phyloP scores from a whole-genome alignment of 306 rosid genomes.

The Cucumis hystrix region DNA sequence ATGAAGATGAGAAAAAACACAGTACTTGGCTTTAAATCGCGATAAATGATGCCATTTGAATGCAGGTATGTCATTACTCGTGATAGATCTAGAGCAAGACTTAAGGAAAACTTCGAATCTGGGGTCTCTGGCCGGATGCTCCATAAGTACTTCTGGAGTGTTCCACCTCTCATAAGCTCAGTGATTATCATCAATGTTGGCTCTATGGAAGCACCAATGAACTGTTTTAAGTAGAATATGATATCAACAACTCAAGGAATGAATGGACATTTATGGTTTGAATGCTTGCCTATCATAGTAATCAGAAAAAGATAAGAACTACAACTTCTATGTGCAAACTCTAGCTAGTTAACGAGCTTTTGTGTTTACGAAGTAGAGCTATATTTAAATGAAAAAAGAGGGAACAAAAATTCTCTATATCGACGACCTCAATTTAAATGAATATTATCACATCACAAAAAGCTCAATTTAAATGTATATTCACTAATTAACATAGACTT shows the following conservation, averaged over 20 bases:
- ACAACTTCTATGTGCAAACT: not conserved
- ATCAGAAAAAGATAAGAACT: not conserved
- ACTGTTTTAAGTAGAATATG: slow-evolving; percentile 16
- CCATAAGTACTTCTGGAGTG: slow-evolving; percentile 27
- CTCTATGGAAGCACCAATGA: slow-evolving; percentile 37
- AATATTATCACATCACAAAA: not conserved
- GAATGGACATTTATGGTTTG: not conserved
- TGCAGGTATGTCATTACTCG: slow-evolving; percentile 37
- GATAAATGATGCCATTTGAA: slow-evolving; percentile 38
- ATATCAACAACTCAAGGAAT: not conserved
- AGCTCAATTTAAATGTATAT: not conserved
- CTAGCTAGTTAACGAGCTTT: not conserved
- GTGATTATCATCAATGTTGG: slow-evolving; percentile 36
- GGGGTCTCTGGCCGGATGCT: slow-evolving; percentile 14
- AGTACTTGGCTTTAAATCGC: slow-evolving; percentile 42
- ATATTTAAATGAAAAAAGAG: not conserved
- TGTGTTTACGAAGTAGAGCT: not conserved
- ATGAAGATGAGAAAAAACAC: not conserved
- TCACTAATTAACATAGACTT: not conserved
- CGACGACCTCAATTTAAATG: too few species aligned
- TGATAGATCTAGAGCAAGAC: slow-evolving; percentile 33
- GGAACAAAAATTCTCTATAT: not conserved
- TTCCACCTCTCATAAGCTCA: slow-evolving; percentile 44
- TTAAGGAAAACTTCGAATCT: slow-evolving; percentile 22
- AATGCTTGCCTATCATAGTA: not conserved